Evolutionary conservation across 2,329 filamentous ascomycete genomes (phyloP), one percentile per base, ranked within the genome.

Genomic region (Trichoderma atroviride): DNA sequence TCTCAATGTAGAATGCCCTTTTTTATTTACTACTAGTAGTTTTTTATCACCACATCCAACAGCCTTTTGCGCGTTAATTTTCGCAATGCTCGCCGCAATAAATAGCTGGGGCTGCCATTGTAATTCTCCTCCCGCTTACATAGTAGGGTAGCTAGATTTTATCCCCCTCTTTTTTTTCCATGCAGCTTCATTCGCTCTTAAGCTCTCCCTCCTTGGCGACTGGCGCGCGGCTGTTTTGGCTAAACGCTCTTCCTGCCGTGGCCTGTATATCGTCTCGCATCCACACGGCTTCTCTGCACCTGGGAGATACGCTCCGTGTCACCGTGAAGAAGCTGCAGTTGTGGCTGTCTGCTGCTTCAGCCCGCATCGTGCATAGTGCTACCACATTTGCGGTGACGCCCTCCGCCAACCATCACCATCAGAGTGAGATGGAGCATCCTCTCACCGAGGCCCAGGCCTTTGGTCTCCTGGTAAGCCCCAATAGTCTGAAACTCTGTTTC

Each of bases 391-490:
- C 56, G 19, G 56, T 40, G 31, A 59, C 27, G 19, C 22, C 22
- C 37, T n/a, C 37, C 14, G 19, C 37, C 37, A 16, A 40, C 5
- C 37, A 40, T 40, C 58, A 50, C 6, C 55, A 33, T 24, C 35
- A 43, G 7, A 22, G n/a, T 58, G 33, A n/a, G 27, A 66, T 66
- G 55, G 40, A 57, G 35, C 37, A 35, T 29, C 56, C 65, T 24
- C 68, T 76, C 62, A 70, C 69, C 27, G 72, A 74, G 61, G 37
- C 58, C 9, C 74, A 74, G 35, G 76, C 76, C n/a, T 74, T 77
- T 60, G 71, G 73, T 57, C 72, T 78, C 37, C 70, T 79, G 71
- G 77, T 78, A 73, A 74, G 76, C 55, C 43, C 11, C 33, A 47
- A 47, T 47, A 57, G 60, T 43, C 53, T 37, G 10, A 57, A 57